phyloP scores from a whole-genome alignment of 2,329 filamentous ascomycete genomes.

The Thyridium curvatum region DNA sequence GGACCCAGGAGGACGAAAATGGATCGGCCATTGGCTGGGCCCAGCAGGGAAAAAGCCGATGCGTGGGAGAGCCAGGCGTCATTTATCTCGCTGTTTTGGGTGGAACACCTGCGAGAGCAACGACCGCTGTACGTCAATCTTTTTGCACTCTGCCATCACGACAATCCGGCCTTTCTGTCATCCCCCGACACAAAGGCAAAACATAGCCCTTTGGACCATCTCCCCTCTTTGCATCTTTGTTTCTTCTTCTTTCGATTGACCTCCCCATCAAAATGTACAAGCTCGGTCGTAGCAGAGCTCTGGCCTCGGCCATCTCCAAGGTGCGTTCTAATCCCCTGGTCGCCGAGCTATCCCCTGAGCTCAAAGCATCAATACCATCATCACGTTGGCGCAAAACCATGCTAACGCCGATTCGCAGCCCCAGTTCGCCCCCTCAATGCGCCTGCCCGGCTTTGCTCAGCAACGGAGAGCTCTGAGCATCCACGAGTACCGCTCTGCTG shows the following conservation, averaged over 20 bases:
- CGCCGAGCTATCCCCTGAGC: slow-evolving; percentile 5
- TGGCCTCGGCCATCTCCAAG: slow-evolving; percentile 74
- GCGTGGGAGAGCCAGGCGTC: no score
- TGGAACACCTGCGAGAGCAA: no score
- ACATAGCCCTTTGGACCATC: no score
- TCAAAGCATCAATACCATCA: slow-evolving; percentile 7
- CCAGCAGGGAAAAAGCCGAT: no score
- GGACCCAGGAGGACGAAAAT: no score
- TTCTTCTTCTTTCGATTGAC: no score
- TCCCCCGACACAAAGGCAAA: slow-evolving; percentile 9
- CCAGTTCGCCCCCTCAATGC: slow-evolving; percentile 40
- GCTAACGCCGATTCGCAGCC: slow-evolving; percentile 20
- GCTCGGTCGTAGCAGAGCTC: slow-evolving; percentile 73
- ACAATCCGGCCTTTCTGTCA: no score
- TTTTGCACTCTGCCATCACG: no score
- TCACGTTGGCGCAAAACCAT: slow-evolving; percentile 12
- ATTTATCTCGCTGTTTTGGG: no score
- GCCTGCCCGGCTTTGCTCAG: slow-evolving; percentile 60
- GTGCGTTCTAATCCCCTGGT: slow-evolving; percentile 41
- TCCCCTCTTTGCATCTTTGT: no score
- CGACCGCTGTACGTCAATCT: no score
- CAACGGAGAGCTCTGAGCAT: slow-evolving; percentile 89
- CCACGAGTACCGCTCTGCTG: slow-evolving; percentile 95
- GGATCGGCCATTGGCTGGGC: no score
- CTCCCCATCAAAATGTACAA: slow-evolving; percentile 66